Conservation (phyloP, 2,329 filamentous ascomycete genomes). For the Fusarium humuli region DNA sequence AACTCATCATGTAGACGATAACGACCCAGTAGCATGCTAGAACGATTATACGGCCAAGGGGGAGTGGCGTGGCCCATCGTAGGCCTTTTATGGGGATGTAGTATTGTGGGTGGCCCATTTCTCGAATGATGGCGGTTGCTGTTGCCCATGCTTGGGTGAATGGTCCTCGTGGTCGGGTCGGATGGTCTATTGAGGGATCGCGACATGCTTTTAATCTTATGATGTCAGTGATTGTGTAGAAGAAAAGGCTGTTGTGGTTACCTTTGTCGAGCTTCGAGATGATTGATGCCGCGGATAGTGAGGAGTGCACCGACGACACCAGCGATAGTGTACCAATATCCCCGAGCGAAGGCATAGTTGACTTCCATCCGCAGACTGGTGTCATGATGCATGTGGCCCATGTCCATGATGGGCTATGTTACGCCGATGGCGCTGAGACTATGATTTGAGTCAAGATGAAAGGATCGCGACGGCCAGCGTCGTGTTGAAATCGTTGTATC, state of each 20-base stretch:
- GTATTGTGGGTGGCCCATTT: slow-evolving; percentile 67
- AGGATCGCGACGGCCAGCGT: slow-evolving; percentile 13
- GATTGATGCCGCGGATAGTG: slow-evolving; percentile 57
- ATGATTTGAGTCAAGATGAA: neutral
- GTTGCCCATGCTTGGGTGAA: slow-evolving; percentile 68
- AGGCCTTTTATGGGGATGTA: slow-evolving; percentile 60
- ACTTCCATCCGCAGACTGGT: slow-evolving; percentile 53
- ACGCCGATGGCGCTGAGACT: neutral
- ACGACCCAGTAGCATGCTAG: slow-evolving; percentile 69
- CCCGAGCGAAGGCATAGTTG: slow-evolving; percentile 64
- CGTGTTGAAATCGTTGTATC: neutral
- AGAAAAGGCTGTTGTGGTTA: too few relatives aligned
- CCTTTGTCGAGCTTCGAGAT: slow-evolving; percentile 57
- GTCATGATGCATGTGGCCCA: slow-evolving; percentile 47
- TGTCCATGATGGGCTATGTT: slow-evolving; percentile 49
- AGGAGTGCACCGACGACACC: slow-evolving; percentile 59
- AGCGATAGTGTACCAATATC: slow-evolving; percentile 70
- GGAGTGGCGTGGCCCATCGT: slow-evolving; percentile 69
- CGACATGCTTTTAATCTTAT: slow-evolving; percentile 62
- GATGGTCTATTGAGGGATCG: slow-evolving; percentile 58
- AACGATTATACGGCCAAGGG: slow-evolving; percentile 66
- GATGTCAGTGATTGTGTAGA: too few relatives aligned
- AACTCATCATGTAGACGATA: slow-evolving; percentile 67
- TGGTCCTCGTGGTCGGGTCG: slow-evolving; percentile 62
- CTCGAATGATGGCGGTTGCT: slow-evolving; percentile 66